A percentile compares a stretch with the other conserved stretches of the same genome.
These are phyloP conservation scores for Colletotrichum sp. DNA, from an alignment of 2,329 filamentous ascomycete genomes.

Conservation along the genomic window DNA sequence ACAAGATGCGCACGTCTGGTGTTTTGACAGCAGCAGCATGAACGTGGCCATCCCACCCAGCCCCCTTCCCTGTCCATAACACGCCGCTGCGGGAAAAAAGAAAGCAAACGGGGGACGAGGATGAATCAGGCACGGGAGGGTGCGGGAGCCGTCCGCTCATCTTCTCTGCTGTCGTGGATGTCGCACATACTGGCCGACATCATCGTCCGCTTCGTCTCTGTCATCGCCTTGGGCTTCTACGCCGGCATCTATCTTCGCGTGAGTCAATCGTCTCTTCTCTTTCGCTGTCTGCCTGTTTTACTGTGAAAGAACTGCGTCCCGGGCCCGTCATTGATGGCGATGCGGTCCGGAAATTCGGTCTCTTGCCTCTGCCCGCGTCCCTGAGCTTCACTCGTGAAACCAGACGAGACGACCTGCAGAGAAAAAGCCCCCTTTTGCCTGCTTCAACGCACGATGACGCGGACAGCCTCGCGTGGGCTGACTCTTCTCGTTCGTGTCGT, in stretches of 20 bases:
- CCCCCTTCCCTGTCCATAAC: background rate
- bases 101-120: background rate
- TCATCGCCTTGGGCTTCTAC: background rate
- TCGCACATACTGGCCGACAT: background rate
- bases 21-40: constrained; percentile 17
- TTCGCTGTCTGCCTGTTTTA: background rate
- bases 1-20: background rate
- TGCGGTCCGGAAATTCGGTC: background rate
- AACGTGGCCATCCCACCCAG: background rate
- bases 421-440: background rate
- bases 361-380: background rate
- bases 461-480: background rate
- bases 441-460: background rate
- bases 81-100: background rate
- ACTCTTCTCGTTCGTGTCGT: background rate
- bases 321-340: background rate
- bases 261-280: background rate
- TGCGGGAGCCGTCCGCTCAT: background rate
- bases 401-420: constrained; percentile 34
- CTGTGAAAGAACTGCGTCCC: background rate
- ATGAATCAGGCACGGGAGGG: background rate
- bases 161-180: background rate
- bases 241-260: constrained; percentile 7
- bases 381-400: constrained; percentile 28
- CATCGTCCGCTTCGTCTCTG: background rate